Evolutionary conservation across 2,329 filamentous ascomycete genomes (phyloP), one percentile per base, ranked within the genome.

Genomic region (Emydomyces testavorans): DNA sequence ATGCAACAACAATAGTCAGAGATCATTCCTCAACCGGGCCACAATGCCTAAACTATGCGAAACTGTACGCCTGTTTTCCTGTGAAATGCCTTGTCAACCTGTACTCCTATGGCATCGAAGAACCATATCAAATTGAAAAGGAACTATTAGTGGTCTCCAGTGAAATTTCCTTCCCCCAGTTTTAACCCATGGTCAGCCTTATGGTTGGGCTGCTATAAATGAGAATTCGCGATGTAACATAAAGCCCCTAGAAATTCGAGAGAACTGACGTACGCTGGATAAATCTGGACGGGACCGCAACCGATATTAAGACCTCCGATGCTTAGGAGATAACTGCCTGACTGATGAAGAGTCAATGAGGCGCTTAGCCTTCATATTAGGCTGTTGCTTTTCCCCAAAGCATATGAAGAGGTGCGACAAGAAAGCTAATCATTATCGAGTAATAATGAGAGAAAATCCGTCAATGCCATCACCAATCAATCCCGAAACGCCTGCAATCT

Each of bases 401-500:
- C n/a, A 21, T 46, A 44, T 34, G 29, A 26, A 34, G 37, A 32
- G 41, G 46, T 39, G 34, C 16, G 10, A 46, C 28, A 46, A 36
- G 20, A 20, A 24, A 16, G 16, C 31, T 23, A 21, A 21, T 26
- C 20, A 54, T 77, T 65, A 86, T 57, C 80, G 75, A 40, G 79
- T 79, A 58, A 88, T 84, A 58, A 96, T 80, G 49, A 94, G 72
- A 6, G 85, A 83, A 63, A 95, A 86, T 3, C 85, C 84, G 62
- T 94, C 87, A 18, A 95, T 70, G 86, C 86, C 94, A 41, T 76
- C 63, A 31, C 75, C 87, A 59, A 80, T 85, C 44, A 84, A 85
- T 49, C 92, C 92, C 8, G 85, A 83, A 53, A 96, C 75, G 50
- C 92, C 92, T 52, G 85, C 89, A 60, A 96, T 82, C 55, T 75